Percentiles rank a stretch among this genome's conserved stretches.
Evolutionary conservation across 2,329 filamentous ascomycete genomes (phyloP).

Genomic region (Epichloe hybrida): DNA sequence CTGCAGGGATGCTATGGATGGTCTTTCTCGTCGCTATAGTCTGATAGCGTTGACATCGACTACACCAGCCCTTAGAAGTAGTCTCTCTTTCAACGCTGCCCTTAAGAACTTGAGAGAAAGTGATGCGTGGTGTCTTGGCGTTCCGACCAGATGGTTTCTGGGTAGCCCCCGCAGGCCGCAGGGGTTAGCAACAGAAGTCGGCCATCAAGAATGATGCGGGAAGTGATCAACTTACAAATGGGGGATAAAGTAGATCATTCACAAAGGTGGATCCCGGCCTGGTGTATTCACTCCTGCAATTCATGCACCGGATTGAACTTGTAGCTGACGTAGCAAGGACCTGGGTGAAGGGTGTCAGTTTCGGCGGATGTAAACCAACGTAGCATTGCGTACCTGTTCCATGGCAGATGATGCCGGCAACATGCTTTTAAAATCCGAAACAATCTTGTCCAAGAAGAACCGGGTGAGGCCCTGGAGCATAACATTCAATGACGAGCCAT

Average conservation of each 20-base stretch:
- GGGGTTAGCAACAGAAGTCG: neutral
- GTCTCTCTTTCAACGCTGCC: slow-evolving; percentile 81
- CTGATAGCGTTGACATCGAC: slow-evolving; percentile 80
- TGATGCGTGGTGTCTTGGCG: slow-evolving; percentile 40
- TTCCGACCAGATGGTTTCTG: slow-evolving; percentile 36
- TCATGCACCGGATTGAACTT: slow-evolving; percentile 67
- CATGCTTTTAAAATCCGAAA: slow-evolving; percentile 60
- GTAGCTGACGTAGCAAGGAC: slow-evolving; percentile 57
- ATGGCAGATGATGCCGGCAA: slow-evolving; percentile 48
- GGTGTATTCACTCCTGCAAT: slow-evolving; percentile 76
- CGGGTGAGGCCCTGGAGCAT: slow-evolving; percentile 80
- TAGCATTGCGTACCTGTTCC: slow-evolving; percentile 44
- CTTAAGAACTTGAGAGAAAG: slow-evolving; percentile 87
- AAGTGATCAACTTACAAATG: slow-evolving; percentile 16
- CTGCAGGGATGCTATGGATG: slow-evolving; percentile 66
- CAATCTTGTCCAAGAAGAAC: slow-evolving; percentile 73
- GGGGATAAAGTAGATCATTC: slow-evolving; percentile 74
- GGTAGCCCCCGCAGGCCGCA: neutral
- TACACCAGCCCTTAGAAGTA: slow-evolving; percentile 85
- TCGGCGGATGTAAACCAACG: neutral
- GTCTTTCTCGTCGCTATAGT: slow-evolving; percentile 74
- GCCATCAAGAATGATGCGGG: neutral
- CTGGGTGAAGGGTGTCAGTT: slow-evolving; percentile 8
- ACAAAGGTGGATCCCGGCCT: slow-evolving; percentile 67
- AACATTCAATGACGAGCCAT: slow-evolving; percentile 56